Evolutionary conservation across 176 grass and related monocot genomes (phyloP).

Genomic region (Cymbopogon citratus): DNA sequence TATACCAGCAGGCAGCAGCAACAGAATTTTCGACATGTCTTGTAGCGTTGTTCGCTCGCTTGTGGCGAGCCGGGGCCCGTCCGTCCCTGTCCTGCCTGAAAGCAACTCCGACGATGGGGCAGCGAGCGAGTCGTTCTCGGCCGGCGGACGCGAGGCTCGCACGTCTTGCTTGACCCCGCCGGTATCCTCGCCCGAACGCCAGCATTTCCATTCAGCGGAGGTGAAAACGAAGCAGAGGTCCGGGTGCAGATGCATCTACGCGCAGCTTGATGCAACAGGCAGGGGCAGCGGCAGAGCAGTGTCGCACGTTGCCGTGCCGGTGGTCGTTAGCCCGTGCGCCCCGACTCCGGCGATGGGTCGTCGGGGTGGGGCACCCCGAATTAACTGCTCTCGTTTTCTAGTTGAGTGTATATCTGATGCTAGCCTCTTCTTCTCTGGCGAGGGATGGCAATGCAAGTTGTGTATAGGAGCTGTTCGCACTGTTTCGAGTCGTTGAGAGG

Average conservation of each 20-base stretch:
- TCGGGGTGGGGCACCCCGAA: background rate
- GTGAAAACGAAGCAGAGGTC: background rate
- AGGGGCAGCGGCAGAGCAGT: background rate
- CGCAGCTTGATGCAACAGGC: too few relatives aligned
- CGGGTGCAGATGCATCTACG: background rate
- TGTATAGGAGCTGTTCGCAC: background rate
- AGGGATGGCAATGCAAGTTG: background rate
- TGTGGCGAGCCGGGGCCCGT: background rate
- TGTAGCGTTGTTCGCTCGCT: background rate
- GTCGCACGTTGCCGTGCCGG: background rate
- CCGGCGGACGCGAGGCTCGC: background rate
- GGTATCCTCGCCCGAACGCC: background rate
- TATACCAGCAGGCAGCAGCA: background rate
- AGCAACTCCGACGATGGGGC: background rate
- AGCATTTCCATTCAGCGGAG: background rate
- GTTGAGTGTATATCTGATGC: background rate
- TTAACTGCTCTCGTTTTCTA: slow-evolving; percentile 1
- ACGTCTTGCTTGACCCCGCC: background rate
- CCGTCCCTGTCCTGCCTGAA: background rate
- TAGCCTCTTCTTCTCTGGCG: background rate
- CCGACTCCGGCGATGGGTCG: background rate
- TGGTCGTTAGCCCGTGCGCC: background rate
- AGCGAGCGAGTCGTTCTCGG: background rate
- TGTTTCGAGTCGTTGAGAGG: background rate
- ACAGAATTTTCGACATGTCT: background rate